These are phyloP conservation scores for Suillus alpinus DNA, from an alignment of 768 basidiomycete species.

Conservation along the genomic window DNA sequence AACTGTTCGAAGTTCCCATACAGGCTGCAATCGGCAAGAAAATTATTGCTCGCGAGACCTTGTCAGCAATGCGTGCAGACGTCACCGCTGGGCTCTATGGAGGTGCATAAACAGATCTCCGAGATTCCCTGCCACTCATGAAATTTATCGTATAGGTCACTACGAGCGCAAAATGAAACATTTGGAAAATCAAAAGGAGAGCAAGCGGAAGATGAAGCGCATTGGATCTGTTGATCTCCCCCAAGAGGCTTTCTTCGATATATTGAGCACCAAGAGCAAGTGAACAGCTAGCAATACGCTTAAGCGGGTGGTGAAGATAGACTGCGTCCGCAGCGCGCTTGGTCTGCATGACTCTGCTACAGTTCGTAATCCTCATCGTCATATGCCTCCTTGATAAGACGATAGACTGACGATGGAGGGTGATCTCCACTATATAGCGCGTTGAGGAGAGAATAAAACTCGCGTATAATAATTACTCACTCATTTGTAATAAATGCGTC, in stretches of 20 bases:
- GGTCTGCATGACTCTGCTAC: slow-evolving; percentile 29
- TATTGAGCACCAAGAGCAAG: slow-evolving; percentile 62
- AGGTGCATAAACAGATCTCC: slow-evolving; percentile 37
- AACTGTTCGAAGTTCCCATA: slow-evolving; percentile 92
- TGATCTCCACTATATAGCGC: slow-evolving; percentile 76
- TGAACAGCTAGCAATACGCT: slow-evolving; percentile 6
- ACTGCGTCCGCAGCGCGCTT: background rate
- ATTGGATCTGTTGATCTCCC: slow-evolving; percentile 88
- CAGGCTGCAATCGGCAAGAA: slow-evolving; percentile 89
- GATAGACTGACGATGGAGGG: slow-evolving; percentile 90
- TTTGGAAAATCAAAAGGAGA: slow-evolving; percentile 88
- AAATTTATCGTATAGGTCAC: slow-evolving; percentile 49
- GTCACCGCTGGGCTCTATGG: slow-evolving; percentile 95
- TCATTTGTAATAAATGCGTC: slow-evolving; percentile 96
- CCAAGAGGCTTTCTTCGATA: slow-evolving; percentile 93
- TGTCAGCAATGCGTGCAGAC: slow-evolving; percentile 83
- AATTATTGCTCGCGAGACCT: slow-evolving; percentile 85
- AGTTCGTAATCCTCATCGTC: slow-evolving; percentile 92
- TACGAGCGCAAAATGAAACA: slow-evolving; percentile 92
- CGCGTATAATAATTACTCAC: slow-evolving; percentile 49
- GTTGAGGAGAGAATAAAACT: slow-evolving; percentile 9
- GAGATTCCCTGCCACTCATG: background rate
- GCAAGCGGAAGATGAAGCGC: slow-evolving; percentile 86
- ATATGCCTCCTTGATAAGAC: slow-evolving; percentile 90
- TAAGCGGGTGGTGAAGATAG: background rate